A percentile compares a stretch with the other conserved stretches of the same genome.
phyloP scores from a whole-genome alignment of 352 stramenopile species.

The Phytophthora tentaculata region DNA sequence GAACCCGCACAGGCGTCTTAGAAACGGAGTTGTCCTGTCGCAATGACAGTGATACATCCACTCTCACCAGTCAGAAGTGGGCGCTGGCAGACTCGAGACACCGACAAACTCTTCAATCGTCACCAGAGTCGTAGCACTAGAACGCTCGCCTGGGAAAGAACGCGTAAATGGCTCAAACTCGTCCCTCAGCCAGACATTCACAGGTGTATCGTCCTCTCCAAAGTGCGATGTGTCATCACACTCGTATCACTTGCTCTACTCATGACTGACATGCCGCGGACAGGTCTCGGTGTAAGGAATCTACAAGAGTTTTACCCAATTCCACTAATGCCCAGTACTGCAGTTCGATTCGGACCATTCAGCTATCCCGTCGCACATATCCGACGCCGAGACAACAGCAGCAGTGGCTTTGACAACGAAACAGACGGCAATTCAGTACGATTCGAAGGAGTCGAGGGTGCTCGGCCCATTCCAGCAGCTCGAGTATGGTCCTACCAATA shows the following conservation, averaged over 20 bases:
- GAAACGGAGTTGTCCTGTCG: neutral
- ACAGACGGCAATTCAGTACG: neutral
- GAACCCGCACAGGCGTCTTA: neutral
- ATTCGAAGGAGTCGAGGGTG: slow-evolving; percentile 29
- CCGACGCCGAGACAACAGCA: slow-evolving; percentile 4
- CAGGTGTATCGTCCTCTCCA: slow-evolving; percentile 34
- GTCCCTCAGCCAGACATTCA: slow-evolving; percentile 36
- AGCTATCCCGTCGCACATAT: slow-evolving; percentile 57
- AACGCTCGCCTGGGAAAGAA: neutral
- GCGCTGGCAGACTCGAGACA: no score
- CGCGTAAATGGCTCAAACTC: slow-evolving; percentile 16
- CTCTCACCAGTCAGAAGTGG: neutral
- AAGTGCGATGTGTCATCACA: slow-evolving; percentile 45
- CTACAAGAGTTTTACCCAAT: slow-evolving; percentile 36
- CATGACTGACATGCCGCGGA: slow-evolving; percentile 58
- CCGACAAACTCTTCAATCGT: no score
- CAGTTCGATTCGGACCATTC: slow-evolving; percentile 53
- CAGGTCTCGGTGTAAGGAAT: slow-evolving; percentile 42
- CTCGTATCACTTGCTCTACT: slow-evolving; percentile 44
- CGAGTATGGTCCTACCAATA: slow-evolving; percentile 47
- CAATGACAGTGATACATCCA: slow-evolving; percentile 14
- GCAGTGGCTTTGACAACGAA: neutral
- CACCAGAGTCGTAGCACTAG: neutral
- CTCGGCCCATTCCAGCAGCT: slow-evolving; percentile 14
- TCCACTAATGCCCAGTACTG: slow-evolving; percentile 34